phyloP scores from a whole-genome alignment of 73 alveolate genomes.

The Paramecium caudatum region DNA sequence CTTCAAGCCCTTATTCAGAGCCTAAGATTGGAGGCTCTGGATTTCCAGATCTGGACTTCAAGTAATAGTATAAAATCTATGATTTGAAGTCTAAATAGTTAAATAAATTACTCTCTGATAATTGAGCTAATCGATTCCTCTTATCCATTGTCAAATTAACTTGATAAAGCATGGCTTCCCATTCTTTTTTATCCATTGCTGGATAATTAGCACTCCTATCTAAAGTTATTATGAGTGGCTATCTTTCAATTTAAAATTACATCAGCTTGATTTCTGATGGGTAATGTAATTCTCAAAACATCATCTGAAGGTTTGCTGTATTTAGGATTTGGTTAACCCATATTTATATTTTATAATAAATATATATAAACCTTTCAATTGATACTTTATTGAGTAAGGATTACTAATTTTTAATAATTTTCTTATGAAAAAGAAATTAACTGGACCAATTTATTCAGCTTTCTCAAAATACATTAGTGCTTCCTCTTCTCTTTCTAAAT shows the following conservation, averaged over 20 bases:
- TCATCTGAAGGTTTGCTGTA: constrained; percentile 37
- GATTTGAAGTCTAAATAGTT: neutral
- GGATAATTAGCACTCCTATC: constrained; percentile 9
- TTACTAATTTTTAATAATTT: no score
- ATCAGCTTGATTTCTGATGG: neutral
- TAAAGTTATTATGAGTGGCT: neutral
- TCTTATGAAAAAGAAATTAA: no score
- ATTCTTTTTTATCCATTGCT: constrained; percentile 1
- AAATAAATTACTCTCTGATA: neutral
- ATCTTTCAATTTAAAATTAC: neutral
- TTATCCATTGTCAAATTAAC: neutral
- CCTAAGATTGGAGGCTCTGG: constrained; percentile 45
- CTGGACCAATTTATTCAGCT: no score
- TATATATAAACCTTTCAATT: no score
- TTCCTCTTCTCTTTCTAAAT: no score
- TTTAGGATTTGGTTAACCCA: constrained; percentile 47
- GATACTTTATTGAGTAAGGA: no score
- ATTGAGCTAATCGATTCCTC: neutral
- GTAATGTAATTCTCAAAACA: neutral
- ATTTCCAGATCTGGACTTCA: neutral
- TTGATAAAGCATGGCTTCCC: neutral
- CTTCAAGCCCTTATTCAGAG: constrained; percentile 61
- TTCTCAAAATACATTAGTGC: no score
- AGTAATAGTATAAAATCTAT: neutral
- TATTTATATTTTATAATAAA: constrained; percentile 3